Base-by-base conservation (phyloP, 768 basidiomycete genomes). In the Mycena galericulata region DNA sequence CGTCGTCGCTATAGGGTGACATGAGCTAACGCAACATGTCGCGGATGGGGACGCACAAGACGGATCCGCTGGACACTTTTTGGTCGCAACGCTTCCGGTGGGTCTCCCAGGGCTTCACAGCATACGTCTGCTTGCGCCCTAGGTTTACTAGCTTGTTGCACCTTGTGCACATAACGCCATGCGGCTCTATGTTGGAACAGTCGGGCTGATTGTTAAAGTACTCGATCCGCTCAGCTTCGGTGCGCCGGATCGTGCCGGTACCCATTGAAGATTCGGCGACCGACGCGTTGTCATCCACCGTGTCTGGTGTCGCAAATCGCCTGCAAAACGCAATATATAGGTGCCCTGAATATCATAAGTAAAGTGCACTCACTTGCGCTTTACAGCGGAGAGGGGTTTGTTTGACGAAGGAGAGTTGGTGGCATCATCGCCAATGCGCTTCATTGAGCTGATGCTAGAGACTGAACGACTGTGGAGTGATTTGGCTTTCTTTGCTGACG, bases 161-260 rank as follows among this genome's bases (percentile, higher is more conserved):
- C 36, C 86, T 79, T 22, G 78, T 84, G 72, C 92, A 93, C 58
- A 83, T 82, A n/a, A 85, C 89, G 11, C 84, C 82, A 76, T 87
- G 85, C 2, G 86, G 83, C 64, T 90, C 89, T 50, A 90, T 76
- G 11, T 82, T 81, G 30, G 83, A 83, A 67, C 89, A 89, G 53
- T 88, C 83, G 7, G 88, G 80, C 70, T 92, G 87, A 67, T 89
- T 87, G 68, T 86, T 85, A 76, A 90, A 88, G 76, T 89, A 89
- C 72, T 88, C 83, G 40, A 88, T 83, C 30, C 92, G 88, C 70
- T 92, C 90, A 10, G 80, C 77, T 78, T 91, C 91, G 26, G 82
- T 87, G 63, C 89, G 88, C 40, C 88, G 87, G 41, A 86, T 83
- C 50, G 78, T 75, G 62, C 75, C 74, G 61, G 75, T 74, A 64